These are phyloP conservation scores for Coemansia sp. DNA, from an alignment of 192 early-diverging fungal genomes.

Conservation along the genomic window DNA sequence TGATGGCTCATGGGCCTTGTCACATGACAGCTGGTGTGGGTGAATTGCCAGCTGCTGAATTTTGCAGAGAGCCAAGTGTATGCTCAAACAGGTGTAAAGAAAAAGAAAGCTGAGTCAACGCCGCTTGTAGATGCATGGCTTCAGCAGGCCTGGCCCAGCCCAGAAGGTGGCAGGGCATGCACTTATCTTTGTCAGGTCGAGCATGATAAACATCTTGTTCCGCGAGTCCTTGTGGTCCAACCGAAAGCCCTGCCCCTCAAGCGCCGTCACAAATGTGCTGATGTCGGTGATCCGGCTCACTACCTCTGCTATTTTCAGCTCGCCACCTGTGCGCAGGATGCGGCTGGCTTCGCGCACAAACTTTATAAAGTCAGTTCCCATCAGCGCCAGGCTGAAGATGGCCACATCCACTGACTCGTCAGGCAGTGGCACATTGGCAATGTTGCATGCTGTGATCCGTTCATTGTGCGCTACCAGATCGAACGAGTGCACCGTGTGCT, in stretches of 20 bases:
- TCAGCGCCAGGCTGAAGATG: conserved; percentile 91
- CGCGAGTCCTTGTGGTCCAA: conserved; percentile 67
- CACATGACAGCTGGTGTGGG: no score
- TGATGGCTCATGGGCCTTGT: no score
- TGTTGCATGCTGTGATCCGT: conserved; percentile 87
- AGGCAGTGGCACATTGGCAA: conserved; percentile 79
- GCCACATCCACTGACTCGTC: conserved; percentile 72
- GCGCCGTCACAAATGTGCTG: conserved; percentile 68
- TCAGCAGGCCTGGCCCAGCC: conserved; percentile 30
- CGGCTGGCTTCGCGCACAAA: conserved; percentile 88
- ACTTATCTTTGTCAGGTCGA: conserved; percentile 71
- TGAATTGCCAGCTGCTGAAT: no score
- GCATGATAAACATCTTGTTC: conserved; percentile 95
- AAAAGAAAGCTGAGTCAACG: conserved; percentile 15
- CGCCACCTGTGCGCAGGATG: conserved; percentile 73
- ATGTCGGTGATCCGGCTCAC: conserved; percentile 83
- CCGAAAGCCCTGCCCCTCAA: conserved; percentile 78
- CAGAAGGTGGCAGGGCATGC: conserved; percentile 28
- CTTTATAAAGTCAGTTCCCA: conserved; percentile 94
- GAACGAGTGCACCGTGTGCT: conserved; percentile 78
- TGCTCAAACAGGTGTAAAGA: background rate
- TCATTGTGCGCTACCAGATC: conserved; percentile 82
- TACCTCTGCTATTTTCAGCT: conserved; percentile 93
- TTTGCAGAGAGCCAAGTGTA: no score
- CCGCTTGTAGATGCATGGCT: conserved; percentile 65